Percentiles rank a stretch among this genome's conserved stretches.
phyloP scores from a whole-genome alignment of 306 rosid genomes.

The Fragaria iinumae region DNA sequence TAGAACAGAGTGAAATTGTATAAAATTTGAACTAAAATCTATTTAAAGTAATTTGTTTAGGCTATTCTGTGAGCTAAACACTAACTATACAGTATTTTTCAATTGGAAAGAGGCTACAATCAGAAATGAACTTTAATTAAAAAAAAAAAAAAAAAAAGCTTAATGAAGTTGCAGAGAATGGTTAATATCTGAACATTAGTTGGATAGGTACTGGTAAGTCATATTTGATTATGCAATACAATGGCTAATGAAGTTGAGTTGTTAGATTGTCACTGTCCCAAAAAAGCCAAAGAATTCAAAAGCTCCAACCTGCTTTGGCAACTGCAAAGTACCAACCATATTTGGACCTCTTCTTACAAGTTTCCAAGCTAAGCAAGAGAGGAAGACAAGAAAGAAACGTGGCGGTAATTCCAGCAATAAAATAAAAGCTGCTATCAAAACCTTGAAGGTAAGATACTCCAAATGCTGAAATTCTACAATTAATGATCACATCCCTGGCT shows the following conservation, averaged over 20 bases:
- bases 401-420: conserved; percentile 12
- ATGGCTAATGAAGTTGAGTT: conserved; percentile 1
- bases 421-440: conserved; percentile 8
- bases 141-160: neutral
- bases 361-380: conserved; percentile 22
- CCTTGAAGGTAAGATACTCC: conserved; percentile 28
- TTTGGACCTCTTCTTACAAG: conserved; percentile 33
- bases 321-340: conserved; percentile 47
- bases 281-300: conserved; percentile 29
- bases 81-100: neutral
- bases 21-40: neutral
- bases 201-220: neutral
- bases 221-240: neutral
- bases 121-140: neutral
- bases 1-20: neutral
- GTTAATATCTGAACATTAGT: neutral
- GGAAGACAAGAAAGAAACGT: conserved; percentile 25
- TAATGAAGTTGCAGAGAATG: neutral
- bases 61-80: neutral
- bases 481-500: neutral
- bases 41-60: neutral
- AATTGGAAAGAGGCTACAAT: neutral
- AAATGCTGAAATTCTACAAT: neutral
- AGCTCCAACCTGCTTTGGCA: conserved; percentile 43
- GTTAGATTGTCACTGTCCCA: conserved; percentile 31